Evolutionary conservation across 768 basidiomycete species (phyloP).

Genomic region (Megacollybia marginata): DNA sequence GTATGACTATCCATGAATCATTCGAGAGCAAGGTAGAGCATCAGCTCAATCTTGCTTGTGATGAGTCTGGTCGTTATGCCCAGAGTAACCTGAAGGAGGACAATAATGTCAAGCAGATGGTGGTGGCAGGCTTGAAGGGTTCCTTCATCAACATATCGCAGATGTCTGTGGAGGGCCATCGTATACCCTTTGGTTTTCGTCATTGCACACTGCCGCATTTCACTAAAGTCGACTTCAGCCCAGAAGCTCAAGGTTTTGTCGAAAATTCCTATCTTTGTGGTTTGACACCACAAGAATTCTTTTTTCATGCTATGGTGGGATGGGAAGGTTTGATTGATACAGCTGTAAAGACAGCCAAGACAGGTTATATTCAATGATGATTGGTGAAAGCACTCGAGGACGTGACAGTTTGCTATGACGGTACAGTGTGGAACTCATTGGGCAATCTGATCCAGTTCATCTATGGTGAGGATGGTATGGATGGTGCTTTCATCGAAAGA

Average conservation of each 20-base stretch:
- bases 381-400: slow-evolving; percentile 98
- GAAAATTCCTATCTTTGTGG: slow-evolving; percentile 98
- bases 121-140: slow-evolving; percentile 97
- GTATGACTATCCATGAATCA: slow-evolving; percentile 99
- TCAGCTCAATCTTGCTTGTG: slow-evolving; percentile 91
- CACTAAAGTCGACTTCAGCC: slow-evolving; percentile 97
- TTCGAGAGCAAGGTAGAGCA: slow-evolving; percentile 92
- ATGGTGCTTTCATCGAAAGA: slow-evolving; percentile 94
- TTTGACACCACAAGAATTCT: slow-evolving; percentile 95
- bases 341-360: slow-evolving; percentile 98
- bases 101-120: slow-evolving; percentile 99
- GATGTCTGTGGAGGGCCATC: slow-evolving; percentile 99
- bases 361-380: slow-evolving; percentile 97
- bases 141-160: slow-evolving; percentile 99
- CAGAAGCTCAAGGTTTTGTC: slow-evolving; percentile 96
- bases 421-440: slow-evolving; percentile 94
- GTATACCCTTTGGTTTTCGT: slow-evolving; percentile 96
- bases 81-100: slow-evolving; percentile 97
- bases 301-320: slow-evolving; percentile 99
- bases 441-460: slow-evolving; percentile 95
- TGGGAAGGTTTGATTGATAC: slow-evolving; percentile 99
- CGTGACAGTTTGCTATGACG: slow-evolving; percentile 95
- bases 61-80: slow-evolving; percentile 92
- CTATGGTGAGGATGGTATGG: slow-evolving; percentile 99
- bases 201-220: slow-evolving; percentile 97